These are phyloP conservation scores for Cutaneotrichosporon curvatum DNA, from an alignment of 1,284 basidiomycete genomes.

Conservation along the genomic window DNA sequence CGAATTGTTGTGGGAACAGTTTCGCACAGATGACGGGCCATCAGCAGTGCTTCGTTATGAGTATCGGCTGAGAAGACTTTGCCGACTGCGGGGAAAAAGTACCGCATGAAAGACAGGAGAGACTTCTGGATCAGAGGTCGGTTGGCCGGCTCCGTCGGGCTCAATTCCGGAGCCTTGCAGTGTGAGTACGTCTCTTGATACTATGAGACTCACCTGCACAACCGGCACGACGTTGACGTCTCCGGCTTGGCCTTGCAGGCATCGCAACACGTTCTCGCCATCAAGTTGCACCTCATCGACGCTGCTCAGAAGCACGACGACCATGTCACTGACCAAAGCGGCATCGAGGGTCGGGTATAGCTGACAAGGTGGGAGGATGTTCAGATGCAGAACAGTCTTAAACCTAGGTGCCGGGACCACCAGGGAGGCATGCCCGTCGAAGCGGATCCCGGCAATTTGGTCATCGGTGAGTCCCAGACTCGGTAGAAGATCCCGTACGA, in stretches of 20 bases:
- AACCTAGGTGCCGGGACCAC: slow-evolving; percentile 74
- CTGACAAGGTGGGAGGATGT: slow-evolving; percentile 62
- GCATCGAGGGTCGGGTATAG: slow-evolving; percentile 79
- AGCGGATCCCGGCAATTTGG: slow-evolving; percentile 35
- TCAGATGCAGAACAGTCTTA: slow-evolving; percentile 80
- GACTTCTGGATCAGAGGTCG: slow-evolving; percentile 64
- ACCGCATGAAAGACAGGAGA: slow-evolving; percentile 82
- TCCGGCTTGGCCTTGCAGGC: slow-evolving; percentile 69
- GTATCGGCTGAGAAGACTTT: slow-evolving; percentile 50
- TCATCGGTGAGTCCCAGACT: slow-evolving; percentile 57
- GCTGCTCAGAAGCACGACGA: slow-evolving; percentile 62
- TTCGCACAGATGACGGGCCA: slow-evolving; percentile 68
- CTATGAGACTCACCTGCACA: slow-evolving; percentile 49
- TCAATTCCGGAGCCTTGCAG: slow-evolving; percentile 32
- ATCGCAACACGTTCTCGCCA: slow-evolving; percentile 79
- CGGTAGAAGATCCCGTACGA: slow-evolving; percentile 65
- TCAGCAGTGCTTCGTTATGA: slow-evolving; percentile 61
- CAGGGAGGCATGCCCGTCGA: slow-evolving; percentile 48
- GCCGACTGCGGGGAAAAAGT: slow-evolving; percentile 83
- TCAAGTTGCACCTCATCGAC: slow-evolving; percentile 57
- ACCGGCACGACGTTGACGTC: slow-evolving; percentile 51
- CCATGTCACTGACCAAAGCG: slow-evolving; percentile 83
- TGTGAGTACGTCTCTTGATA: not conserved
- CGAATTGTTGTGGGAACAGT: slow-evolving; percentile 55
- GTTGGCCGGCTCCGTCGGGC: slow-evolving; percentile 54